Percentiles rank a stretch among this genome's conserved stretches.
phyloP scores from a whole-genome alignment of 2,329 filamentous ascomycete species.

The Aaosphaeria arxii region DNA sequence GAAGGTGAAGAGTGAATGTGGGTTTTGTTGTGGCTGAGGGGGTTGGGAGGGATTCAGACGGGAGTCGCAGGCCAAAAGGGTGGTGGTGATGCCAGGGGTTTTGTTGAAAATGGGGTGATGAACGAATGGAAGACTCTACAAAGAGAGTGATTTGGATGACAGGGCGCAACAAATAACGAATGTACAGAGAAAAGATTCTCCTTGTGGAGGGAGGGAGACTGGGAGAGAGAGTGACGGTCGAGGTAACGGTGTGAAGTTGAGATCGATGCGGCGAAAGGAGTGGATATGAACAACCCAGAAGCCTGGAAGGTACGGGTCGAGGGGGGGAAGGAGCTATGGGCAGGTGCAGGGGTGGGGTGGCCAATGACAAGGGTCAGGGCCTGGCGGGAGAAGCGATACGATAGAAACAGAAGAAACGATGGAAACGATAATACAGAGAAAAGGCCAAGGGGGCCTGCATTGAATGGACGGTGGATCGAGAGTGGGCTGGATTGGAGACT shows the following conservation, averaged over 20 bases:
- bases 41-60: too few species aligned
- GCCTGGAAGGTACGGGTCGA: background rate
- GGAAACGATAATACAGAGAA: too few species aligned
- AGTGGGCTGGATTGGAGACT: too few species aligned
- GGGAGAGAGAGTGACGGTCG: conserved; percentile 9
- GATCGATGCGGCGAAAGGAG: conserved; percentile 16
- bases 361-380: too few species aligned
- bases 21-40: background rate
- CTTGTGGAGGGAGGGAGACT: background rate
- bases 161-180: conserved; percentile 33
- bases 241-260: conserved; percentile 11
- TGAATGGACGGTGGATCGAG: too few species aligned
- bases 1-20: conserved; percentile 1
- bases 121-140: background rate
- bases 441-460: too few species aligned
- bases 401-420: too few species aligned
- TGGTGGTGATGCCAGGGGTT: conserved; percentile 1
- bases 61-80: background rate
- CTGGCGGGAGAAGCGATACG: too few species aligned
- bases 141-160: conserved; percentile 24
- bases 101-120: conserved; percentile 3
- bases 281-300: conserved; percentile 19
- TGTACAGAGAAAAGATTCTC: conserved; percentile 6
- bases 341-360: conserved; percentile 1
- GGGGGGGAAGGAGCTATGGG: background rate